Percentiles rank a stretch among this genome's conserved stretches.
Conservation (phyloP, 1,284 basidiomycete species). For the Abortiporus biennis region DNA sequence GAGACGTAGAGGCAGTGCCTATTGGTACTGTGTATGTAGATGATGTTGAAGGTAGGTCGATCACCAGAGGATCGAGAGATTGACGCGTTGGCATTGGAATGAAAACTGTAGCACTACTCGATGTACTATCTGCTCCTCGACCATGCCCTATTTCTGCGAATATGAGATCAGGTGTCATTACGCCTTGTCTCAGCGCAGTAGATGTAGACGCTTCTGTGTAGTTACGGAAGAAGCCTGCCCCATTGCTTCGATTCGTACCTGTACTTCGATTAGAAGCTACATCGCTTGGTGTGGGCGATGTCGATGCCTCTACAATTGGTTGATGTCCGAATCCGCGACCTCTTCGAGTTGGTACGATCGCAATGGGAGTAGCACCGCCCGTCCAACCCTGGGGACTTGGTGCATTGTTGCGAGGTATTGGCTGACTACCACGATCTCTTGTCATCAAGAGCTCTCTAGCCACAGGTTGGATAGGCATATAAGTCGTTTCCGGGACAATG, state of each 20-base stretch:
- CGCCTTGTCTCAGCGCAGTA: constrained; percentile 41
- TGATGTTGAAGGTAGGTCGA: neutral
- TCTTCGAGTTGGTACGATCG: constrained; percentile 25
- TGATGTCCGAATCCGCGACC: constrained; percentile 44
- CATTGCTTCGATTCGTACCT: constrained; percentile 47
- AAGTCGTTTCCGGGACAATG: neutral
- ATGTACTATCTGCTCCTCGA: constrained; percentile 36
- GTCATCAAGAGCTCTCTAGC: constrained; percentile 16
- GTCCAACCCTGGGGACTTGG: constrained; percentile 11
- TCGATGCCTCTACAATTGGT: constrained; percentile 54
- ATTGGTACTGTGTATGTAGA: neutral
- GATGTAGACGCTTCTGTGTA: constrained; percentile 41
- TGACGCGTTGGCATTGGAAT: constrained; percentile 2
- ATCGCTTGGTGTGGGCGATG: constrained; percentile 55
- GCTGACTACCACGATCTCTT: constrained; percentile 16
- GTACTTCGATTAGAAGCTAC: constrained; percentile 48
- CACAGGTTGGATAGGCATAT: neutral
- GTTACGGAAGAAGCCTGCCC: constrained; percentile 53
- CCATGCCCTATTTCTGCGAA: constrained; percentile 76
- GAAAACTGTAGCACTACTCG: constrained; percentile 14
- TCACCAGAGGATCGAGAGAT: neutral
- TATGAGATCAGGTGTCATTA: constrained; percentile 65
- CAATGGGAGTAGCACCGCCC: constrained; percentile 5
- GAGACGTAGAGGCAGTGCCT: neutral
- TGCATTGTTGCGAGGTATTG: constrained; percentile 11